These are phyloP conservation scores for Dillenia suffruticosa DNA, from an alignment of 164 flowering plant genomes.

Conservation along the genomic window DNA sequence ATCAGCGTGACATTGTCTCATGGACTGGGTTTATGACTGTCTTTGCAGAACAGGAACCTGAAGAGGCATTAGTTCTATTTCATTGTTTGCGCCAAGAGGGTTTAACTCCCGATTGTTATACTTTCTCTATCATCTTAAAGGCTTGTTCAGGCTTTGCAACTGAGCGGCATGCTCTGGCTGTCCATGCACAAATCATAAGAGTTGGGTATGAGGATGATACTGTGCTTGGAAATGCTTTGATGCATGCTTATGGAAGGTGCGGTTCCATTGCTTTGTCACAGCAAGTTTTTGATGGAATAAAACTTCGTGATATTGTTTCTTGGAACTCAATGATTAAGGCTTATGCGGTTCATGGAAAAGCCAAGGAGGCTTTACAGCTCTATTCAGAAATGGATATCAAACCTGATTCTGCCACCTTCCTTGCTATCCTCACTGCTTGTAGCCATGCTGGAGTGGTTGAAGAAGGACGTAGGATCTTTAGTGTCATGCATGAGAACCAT, in stretches of 20 bases:
- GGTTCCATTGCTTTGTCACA: conserved; percentile 45
- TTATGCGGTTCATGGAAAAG: conserved; percentile 68
- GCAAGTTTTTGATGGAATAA: conserved; percentile 47
- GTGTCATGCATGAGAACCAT: conserved; percentile 34
- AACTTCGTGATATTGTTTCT: conserved; percentile 43
- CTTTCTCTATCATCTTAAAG: conserved; percentile 58
- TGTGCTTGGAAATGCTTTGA: conserved; percentile 53
- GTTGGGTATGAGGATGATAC: conserved; percentile 41
- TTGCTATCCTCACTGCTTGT: conserved; percentile 72
- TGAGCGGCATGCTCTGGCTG: conserved; percentile 40
- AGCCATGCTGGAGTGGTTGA: conserved; percentile 71
- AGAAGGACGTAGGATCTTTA: conserved; percentile 52
- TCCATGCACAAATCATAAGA: conserved; percentile 48
- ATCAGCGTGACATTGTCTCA: conserved; percentile 43
- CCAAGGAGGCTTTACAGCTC: conserved; percentile 41
- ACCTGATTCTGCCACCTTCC: conserved; percentile 70
- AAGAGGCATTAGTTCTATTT: conserved; percentile 45
- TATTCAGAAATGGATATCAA: conserved; percentile 42
- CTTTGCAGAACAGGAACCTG: conserved; percentile 53
- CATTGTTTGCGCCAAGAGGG: conserved; percentile 35
- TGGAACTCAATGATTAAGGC: conserved; percentile 88
- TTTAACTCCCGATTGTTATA: conserved; percentile 44
- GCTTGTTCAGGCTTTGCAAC: conserved; percentile 67
- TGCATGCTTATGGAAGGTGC: conserved; percentile 75
- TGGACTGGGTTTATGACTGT: conserved; percentile 75